Conservation (phyloP, 1,284 basidiomycete genomes). For the Singerocomus inundabilis region DNA sequence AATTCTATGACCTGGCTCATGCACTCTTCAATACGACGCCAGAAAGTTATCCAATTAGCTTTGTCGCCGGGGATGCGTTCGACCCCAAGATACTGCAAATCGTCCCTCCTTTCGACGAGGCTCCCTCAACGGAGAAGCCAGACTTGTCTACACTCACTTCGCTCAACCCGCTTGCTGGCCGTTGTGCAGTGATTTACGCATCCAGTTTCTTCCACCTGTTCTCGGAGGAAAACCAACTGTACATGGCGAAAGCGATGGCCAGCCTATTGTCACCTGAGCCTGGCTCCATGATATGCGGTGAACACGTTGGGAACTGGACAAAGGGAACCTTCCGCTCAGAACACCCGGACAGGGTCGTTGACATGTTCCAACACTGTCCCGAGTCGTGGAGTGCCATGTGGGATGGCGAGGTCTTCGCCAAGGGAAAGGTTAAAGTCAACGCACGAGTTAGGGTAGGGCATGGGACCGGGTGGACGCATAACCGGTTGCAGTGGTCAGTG, state of each 20-base stretch:
- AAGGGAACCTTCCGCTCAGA: not conserved
- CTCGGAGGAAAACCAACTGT: constrained; percentile 32
- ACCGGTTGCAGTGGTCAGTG: constrained; percentile 24
- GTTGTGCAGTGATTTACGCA: constrained; percentile 33
- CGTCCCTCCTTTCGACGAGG: constrained; percentile 12
- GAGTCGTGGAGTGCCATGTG: constrained; percentile 33
- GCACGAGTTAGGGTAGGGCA: not conserved
- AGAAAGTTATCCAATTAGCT: constrained; percentile 32
- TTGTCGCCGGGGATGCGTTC: constrained; percentile 37
- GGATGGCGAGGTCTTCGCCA: constrained; percentile 31
- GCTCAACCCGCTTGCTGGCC: constrained; percentile 35
- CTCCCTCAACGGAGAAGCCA: constrained; percentile 11
- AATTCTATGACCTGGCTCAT: constrained; percentile 36
- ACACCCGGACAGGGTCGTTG: not conserved
- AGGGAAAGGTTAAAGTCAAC: constrained; percentile 28
- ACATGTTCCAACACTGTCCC: constrained; percentile 32
- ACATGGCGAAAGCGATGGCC: constrained; percentile 32
- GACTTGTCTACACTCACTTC: constrained; percentile 30
- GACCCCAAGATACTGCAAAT: constrained; percentile 29
- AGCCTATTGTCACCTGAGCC: constrained; percentile 33
- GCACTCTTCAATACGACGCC: constrained; percentile 36
- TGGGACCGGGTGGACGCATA: not conserved
- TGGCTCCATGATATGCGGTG: constrained; percentile 34
- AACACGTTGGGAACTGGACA: constrained; percentile 15
- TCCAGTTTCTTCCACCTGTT: constrained; percentile 40